Evolutionary conservation across 2,329 filamentous ascomycete species (phyloP).

Genomic region (Arachnomyces sp.): DNA sequence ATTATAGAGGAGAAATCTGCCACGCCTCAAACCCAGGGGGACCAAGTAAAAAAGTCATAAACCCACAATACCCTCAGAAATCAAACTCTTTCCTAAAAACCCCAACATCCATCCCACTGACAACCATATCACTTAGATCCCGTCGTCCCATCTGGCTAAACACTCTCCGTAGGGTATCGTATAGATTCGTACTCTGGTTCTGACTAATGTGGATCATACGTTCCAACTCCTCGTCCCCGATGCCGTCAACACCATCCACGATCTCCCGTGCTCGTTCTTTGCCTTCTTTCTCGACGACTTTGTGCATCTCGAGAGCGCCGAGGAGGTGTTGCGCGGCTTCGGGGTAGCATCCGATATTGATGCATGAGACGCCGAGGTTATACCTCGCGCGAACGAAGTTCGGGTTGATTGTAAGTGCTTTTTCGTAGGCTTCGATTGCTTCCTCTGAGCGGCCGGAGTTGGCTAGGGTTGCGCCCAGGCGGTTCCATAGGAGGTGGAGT

Average conservation of each 20-base stretch:
- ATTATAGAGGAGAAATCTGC: too few species aligned
- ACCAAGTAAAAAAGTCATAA: too few species aligned
- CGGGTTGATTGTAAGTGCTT: conserved; percentile 77
- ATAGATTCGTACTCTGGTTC: conserved; percentile 93
- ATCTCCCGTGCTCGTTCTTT: conserved; percentile 77
- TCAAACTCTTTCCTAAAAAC: conserved; percentile 85
- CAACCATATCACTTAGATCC: conserved; percentile 80
- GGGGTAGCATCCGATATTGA: conserved; percentile 92
- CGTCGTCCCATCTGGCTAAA: conserved; percentile 90
- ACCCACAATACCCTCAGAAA: conserved; percentile 45
- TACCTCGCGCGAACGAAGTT: conserved; percentile 97
- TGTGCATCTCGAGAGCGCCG: conserved; percentile 90
- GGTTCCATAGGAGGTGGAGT: conserved; percentile 93
- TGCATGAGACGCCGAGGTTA: conserved; percentile 92
- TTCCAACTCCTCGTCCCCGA: conserved; percentile 67
- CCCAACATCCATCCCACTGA: conserved; percentile 83
- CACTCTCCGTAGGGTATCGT: conserved; percentile 88
- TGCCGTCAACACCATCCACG: conserved; percentile 51
- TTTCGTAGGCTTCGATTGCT: conserved; percentile 92
- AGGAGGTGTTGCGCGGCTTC: conserved; percentile 90
- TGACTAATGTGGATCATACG: conserved; percentile 69
- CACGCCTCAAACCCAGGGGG: not conserved
- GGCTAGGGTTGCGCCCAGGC: conserved; percentile 87
- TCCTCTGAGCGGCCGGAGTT: conserved; percentile 92
- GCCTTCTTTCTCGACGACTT: conserved; percentile 78